A percentile compares a stretch with the other conserved stretches of the same genome.
These are phyloP conservation scores for Kwoniella dejecticola DNA, from an alignment of 768 basidiomycete genomes.

Conservation along the genomic window DNA sequence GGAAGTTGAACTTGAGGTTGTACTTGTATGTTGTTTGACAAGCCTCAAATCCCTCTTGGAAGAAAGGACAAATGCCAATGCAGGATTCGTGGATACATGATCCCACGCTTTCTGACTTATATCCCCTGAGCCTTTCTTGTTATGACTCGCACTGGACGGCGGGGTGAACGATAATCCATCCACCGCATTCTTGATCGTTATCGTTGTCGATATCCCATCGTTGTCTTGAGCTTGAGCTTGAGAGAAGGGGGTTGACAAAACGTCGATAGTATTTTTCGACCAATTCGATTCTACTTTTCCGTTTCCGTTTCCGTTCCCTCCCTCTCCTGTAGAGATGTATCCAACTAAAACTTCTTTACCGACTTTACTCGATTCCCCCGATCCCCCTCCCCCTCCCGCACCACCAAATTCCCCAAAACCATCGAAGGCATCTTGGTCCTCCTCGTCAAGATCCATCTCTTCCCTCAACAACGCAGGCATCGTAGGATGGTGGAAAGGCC, in stretches of 20 bases:
- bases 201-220: slow-evolving; percentile 1
- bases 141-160: not conserved
- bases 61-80: slow-evolving; percentile 88
- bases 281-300: slow-evolving; percentile 62
- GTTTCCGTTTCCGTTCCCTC: not conserved
- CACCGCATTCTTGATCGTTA: slow-evolving; percentile 53
- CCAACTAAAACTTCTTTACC: slow-evolving; percentile 69
- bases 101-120: slow-evolving; percentile 35
- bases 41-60: slow-evolving; percentile 89
- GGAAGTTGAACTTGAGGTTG: not conserved
- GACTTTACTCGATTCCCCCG: slow-evolving; percentile 56
- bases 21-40: slow-evolving; percentile 69
- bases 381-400: too few species aligned
- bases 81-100: slow-evolving; percentile 81
- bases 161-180: slow-evolving; percentile 51
- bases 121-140: not conserved
- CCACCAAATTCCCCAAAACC: slow-evolving; percentile 48
- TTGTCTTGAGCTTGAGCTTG: slow-evolving; percentile 7
- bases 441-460: slow-evolving; percentile 76
- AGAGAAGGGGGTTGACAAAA: slow-evolving; percentile 34
- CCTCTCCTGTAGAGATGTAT: slow-evolving; percentile 61
- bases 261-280: slow-evolving; percentile 70
- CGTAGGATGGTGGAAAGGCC: slow-evolving; percentile 54
- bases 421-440: slow-evolving; percentile 59
- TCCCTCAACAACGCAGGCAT: slow-evolving; percentile 81